Percentiles rank a stretch among this genome's conserved stretches.
Conservation (phyloP, 352 stramenopile genomes). For the Paralagenidium karlingii region DNA sequence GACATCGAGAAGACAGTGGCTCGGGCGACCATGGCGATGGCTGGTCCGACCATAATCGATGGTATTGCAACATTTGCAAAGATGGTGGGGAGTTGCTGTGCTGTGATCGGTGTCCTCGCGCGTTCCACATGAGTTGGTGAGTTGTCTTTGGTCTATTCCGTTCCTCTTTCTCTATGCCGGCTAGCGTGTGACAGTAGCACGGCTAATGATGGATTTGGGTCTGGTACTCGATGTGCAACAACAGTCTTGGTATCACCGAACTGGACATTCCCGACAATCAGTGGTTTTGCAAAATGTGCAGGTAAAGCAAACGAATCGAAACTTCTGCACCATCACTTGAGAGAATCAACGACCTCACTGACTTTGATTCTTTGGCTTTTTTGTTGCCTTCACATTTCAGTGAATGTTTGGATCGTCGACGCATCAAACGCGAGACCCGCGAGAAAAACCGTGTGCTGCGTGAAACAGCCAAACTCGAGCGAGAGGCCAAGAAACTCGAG, state of each 20-base stretch:
- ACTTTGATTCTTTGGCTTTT: neutral
- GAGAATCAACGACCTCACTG: too few species aligned
- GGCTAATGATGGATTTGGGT: neutral
- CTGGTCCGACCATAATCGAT: conserved; percentile 79
- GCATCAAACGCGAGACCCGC: conserved; percentile 57
- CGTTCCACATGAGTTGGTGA: conserved; percentile 87
- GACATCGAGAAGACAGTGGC: too few species aligned
- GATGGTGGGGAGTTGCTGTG: conserved; percentile 81
- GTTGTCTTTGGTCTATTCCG: neutral
- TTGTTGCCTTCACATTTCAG: conserved; percentile 6
- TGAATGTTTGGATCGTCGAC: conserved; percentile 68
- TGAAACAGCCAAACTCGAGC: conserved; percentile 71
- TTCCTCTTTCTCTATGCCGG: neutral
- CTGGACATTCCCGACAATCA: conserved; percentile 67
- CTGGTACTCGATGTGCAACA: neutral
- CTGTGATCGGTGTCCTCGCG: conserved; percentile 85
- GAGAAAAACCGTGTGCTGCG: conserved; percentile 66
- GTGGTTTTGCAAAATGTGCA: conserved; percentile 83
- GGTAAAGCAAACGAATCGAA: too few species aligned
- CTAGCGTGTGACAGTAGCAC: conserved; percentile 3
- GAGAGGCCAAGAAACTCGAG: conserved; percentile 44
- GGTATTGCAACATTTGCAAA: conserved; percentile 88
- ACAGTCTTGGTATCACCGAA: conserved; percentile 63
- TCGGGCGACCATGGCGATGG: conserved; percentile 34
- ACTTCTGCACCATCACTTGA: too few species aligned